Percentiles rank a stretch among this genome's conserved stretches.
Conservation (phyloP, 2,329 filamentous ascomycete genomes). For the Alternaria postmessia region DNA sequence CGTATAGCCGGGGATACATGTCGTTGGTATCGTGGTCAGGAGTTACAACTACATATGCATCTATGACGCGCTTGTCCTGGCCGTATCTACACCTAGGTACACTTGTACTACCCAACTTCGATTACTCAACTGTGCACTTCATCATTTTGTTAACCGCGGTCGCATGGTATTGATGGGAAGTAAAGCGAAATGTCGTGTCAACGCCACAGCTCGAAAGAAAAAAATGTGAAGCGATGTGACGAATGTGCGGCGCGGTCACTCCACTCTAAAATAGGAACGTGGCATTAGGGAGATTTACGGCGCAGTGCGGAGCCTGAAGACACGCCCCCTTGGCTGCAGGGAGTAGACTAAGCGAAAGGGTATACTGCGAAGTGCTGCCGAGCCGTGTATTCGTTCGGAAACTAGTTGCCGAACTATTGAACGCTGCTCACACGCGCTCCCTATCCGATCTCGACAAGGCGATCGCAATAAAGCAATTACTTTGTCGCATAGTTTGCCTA, state of each 20-base stretch:
- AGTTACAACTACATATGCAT: conserved; percentile 24
- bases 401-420: conserved; percentile 18
- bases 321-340: conserved; percentile 17
- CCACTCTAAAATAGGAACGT: conserved; percentile 24
- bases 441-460: conserved; percentile 7
- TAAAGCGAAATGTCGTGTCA: neutral
- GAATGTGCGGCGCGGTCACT: conserved; percentile 18
- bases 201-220: neutral
- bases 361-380: conserved; percentile 18
- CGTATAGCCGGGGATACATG: conserved; percentile 13
- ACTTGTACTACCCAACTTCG: conserved; percentile 2
- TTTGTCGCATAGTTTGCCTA: neutral
- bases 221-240: conserved; percentile 10
- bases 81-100: neutral
- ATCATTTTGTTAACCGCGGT: neutral
- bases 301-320: conserved; percentile 17
- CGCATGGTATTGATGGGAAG: neutral
- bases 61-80: conserved; percentile 34
- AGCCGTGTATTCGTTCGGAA: conserved; percentile 16
- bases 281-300: conserved; percentile 24
- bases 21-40: conserved; percentile 11
- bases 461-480: conserved; percentile 5
- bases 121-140: neutral
- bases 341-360: conserved; percentile 16
- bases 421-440: conserved; percentile 7